These are phyloP conservation scores for Plenodomus tracheiphilus DNA, from an alignment of 2,329 filamentous ascomycete genomes.

Conservation along the genomic window DNA sequence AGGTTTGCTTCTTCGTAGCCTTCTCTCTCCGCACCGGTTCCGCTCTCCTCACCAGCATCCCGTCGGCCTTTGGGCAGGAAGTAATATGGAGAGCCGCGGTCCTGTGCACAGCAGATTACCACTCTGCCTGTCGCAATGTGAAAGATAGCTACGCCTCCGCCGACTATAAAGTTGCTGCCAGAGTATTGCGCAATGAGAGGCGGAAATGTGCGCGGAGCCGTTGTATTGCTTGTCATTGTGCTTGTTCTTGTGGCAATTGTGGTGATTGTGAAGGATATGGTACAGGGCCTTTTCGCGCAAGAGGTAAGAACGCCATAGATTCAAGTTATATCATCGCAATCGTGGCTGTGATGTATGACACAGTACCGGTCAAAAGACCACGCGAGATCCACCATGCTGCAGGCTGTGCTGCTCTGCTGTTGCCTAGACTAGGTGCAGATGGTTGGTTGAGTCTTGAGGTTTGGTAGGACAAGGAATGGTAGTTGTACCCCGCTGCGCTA, in stretches of 20 bases:
- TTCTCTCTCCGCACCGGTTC: slow-evolving; percentile 51
- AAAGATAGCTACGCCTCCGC: slow-evolving; percentile 54
- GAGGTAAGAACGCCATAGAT: neutral
- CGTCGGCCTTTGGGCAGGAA: slow-evolving; percentile 56
- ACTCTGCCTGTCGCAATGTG: slow-evolving; percentile 52
- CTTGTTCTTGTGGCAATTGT: neutral
- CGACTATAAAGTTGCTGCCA: slow-evolving; percentile 33
- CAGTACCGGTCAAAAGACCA: neutral
- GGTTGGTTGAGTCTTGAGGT: neutral
- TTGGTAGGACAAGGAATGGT: neutral
- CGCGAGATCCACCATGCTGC: neutral
- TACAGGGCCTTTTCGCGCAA: neutral
- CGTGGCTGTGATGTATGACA: neutral
- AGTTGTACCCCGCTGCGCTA: slow-evolving; percentile 2
- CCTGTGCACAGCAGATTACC: slow-evolving; percentile 52
- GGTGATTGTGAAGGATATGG: neutral
- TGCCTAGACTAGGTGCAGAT: neutral
- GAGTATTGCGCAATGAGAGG: slow-evolving; percentile 32
- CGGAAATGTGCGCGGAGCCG: slow-evolving; percentile 8
- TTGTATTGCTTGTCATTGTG: slow-evolving; percentile 9
- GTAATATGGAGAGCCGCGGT: slow-evolving; percentile 44
- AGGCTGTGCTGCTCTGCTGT: neutral
- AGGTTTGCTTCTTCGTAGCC: slow-evolving; percentile 53
- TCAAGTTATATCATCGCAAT: neutral
- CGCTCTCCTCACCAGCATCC: slow-evolving; percentile 52